Conservation (phyloP, 2,329 filamentous ascomycete genomes). For the Penicillium sp. region DNA sequence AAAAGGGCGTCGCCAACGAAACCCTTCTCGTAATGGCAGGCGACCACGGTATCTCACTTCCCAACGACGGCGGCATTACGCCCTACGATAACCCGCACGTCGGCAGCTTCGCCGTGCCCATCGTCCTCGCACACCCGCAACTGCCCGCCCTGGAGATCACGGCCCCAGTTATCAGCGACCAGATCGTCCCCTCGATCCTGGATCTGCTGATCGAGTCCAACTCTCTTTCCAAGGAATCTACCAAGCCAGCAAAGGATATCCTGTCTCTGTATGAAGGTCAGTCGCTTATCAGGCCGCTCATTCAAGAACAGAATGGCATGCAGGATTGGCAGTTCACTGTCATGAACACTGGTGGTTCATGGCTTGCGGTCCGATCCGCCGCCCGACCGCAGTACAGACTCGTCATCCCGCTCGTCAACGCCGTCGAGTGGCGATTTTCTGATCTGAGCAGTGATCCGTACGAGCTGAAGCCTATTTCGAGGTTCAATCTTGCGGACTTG, state of each 20-base stretch:
- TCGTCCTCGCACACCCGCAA: conserved; percentile 27
- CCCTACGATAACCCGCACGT: conserved; percentile 30
- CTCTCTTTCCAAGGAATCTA: conserved; percentile 38
- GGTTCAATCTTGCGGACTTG: conserved; percentile 32
- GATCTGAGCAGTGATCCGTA: conserved; percentile 35
- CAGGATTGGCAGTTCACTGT: conserved; percentile 36
- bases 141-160: conserved; percentile 22
- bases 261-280: conserved; percentile 50
- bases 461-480: conserved; percentile 33
- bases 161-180: conserved; percentile 22
- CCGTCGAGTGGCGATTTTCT: conserved; percentile 50
- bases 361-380: conserved; percentile 70
- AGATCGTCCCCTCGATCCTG: conserved; percentile 49
- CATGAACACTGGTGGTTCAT: conserved; percentile 37
- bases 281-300: conserved; percentile 46
- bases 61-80: conserved; percentile 28
- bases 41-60: conserved; percentile 30
- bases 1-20: conserved; percentile 29
- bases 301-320: conserved; percentile 34
- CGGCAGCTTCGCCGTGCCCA: conserved; percentile 27
- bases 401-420: conserved; percentile 74
- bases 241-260: conserved; percentile 38
- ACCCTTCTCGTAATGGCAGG: conserved; percentile 31
- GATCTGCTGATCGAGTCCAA: conserved; percentile 46
- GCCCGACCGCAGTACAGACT: conserved; percentile 67